Percentiles rank a stretch among this genome's conserved stretches.
These are phyloP conservation scores for Aegilops tauschii DNA, from an alignment of 176 grass and related monocot genomes.

Conservation along the genomic window DNA sequence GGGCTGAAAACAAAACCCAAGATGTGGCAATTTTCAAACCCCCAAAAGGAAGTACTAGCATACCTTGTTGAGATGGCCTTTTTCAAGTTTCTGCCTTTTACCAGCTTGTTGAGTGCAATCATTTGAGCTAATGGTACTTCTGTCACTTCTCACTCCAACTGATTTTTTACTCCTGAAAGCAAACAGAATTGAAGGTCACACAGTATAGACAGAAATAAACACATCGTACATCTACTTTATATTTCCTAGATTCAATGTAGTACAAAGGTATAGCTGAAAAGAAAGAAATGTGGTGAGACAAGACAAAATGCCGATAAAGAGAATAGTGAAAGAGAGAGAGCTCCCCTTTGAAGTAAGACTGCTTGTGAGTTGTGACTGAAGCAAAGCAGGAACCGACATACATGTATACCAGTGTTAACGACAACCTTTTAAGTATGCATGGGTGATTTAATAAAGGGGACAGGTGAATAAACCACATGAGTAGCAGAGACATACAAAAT, in stretches of 20 bases:
- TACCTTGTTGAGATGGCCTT: constrained; percentile 81
- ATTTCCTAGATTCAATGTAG: background rate
- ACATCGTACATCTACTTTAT: background rate
- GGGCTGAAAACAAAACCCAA: background rate
- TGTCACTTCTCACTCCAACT: constrained; percentile 48
- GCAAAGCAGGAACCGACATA: background rate
- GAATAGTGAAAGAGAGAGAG: background rate
- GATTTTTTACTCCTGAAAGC: constrained; percentile 49
- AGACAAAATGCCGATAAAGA: background rate
- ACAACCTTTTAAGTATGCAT: background rate
- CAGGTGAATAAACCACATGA: constrained; percentile 11
- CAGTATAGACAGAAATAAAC: background rate
- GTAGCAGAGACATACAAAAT: background rate
- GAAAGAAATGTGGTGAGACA: background rate
- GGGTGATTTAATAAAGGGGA: constrained; percentile 2
- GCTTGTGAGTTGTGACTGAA: background rate
- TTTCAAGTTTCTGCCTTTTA: constrained; percentile 95
- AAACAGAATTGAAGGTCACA: background rate
- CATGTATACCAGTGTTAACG: background rate
- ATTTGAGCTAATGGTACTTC: constrained; percentile 45
- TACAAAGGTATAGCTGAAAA: background rate
- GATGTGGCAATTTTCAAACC: background rate
- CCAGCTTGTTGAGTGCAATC: constrained; percentile 69
- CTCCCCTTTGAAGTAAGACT: background rate
- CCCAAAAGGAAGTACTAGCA: background rate